Percentiles rank a stretch among this genome's conserved stretches.
Evolutionary conservation across 306 rosid genomes (phyloP).

Genomic region (Carpinus fangiana): DNA sequence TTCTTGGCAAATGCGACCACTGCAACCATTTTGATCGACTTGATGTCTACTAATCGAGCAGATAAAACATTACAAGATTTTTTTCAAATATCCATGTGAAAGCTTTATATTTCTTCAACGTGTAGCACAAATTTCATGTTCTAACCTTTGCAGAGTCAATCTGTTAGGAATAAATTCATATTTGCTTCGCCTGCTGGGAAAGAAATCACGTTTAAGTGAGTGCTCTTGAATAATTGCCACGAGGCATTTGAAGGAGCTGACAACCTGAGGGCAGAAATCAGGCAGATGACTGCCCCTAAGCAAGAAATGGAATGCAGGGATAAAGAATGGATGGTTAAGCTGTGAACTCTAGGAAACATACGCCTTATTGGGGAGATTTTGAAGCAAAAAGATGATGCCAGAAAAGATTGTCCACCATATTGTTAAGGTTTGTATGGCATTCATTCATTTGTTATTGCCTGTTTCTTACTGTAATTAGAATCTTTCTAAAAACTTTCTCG

Average conservation of each 20-base stretch:
- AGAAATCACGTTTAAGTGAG: neutral
- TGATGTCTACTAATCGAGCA: too few relatives aligned
- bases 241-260: slow-evolving; percentile 49
- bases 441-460: neutral
- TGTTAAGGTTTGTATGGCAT: slow-evolving; percentile 37
- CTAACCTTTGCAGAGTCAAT: too few relatives aligned
- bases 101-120: too few relatives aligned
- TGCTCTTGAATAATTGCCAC: slow-evolving; percentile 33
- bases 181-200: too few relatives aligned
- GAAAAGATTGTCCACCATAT: slow-evolving; percentile 49
- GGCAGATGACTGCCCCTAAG: slow-evolving; percentile 44
- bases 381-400: slow-evolving; percentile 44
- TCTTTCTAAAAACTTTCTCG: slow-evolving; percentile 10
- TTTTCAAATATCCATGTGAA: too few relatives aligned
- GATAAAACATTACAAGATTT: too few relatives aligned
- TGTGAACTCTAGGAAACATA: slow-evolving; percentile 47
- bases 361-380: slow-evolving; percentile 49
- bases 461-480: neutral
- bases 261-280: slow-evolving; percentile 35
- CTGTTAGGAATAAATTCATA: too few relatives aligned
- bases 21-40: too few relatives aligned
- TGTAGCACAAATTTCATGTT: too few relatives aligned
- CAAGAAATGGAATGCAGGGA: slow-evolving; percentile 42
- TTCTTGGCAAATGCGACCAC: too few relatives aligned
- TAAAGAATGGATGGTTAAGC: slow-evolving; percentile 41